Evolutionary conservation across 2,329 filamentous ascomycete species (phyloP).

Genomic region (Diaporthe caulivora): DNA sequence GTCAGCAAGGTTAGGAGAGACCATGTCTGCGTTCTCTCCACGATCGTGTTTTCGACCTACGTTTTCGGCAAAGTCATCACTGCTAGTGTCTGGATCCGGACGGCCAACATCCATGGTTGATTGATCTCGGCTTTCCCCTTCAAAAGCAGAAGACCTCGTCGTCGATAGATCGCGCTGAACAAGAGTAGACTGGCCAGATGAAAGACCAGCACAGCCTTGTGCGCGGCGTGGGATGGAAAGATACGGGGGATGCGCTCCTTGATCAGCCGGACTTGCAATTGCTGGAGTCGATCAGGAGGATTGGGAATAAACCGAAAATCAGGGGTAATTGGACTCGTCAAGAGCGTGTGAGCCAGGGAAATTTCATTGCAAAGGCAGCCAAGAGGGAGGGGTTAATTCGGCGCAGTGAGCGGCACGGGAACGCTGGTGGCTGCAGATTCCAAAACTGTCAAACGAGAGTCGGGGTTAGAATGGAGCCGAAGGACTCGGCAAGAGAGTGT

Average conservation of each 20-base stretch:
- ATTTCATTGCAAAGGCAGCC: slow-evolving; percentile 16
- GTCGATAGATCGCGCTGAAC: neutral
- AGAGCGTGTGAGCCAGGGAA: neutral
- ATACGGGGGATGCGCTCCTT: neutral
- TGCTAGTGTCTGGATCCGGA: slow-evolving; percentile 36
- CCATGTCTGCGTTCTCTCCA: neutral
- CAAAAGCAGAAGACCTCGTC: no score
- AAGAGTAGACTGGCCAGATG: neutral
- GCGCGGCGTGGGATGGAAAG: neutral
- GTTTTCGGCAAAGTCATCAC: slow-evolving; percentile 37
- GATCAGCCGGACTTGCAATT: neutral
- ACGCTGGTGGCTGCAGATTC: slow-evolving; percentile 39
- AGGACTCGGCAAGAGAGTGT: slow-evolving; percentile 20
- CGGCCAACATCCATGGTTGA: slow-evolving; percentile 33
- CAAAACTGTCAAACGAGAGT: slow-evolving; percentile 36
- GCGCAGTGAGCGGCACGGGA: slow-evolving; percentile 28
- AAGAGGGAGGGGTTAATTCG: slow-evolving; percentile 28
- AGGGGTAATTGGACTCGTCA: neutral
- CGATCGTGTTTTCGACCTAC: slow-evolving; percentile 30
- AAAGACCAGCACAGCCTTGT: neutral
- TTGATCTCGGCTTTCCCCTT: no score
- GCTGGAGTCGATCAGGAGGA: no score
- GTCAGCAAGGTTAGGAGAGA: slow-evolving; percentile 10
- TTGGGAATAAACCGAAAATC: neutral
- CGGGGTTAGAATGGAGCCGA: slow-evolving; percentile 24